These are phyloP conservation scores for Heracleum sosnowskyi DNA, from an alignment of 129 eudicot species.

Conservation along the genomic window DNA sequence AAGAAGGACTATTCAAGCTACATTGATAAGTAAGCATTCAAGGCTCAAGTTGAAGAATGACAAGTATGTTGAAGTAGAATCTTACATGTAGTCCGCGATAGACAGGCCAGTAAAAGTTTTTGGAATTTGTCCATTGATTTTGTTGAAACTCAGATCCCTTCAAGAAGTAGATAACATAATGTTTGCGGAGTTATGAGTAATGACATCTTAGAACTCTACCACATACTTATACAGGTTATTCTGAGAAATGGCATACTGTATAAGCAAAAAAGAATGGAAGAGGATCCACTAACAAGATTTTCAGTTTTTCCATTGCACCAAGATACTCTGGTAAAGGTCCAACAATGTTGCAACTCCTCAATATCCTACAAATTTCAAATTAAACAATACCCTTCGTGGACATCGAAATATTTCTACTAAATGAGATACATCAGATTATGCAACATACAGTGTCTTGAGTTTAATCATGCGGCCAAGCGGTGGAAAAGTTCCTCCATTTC, in stretches of 20 bases:
- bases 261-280: neutral
- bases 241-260: neutral
- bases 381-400: neutral
- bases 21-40: neutral
- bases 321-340: conserved; percentile 56
- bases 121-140: conserved; percentile 35
- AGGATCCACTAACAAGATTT: conserved; percentile 53
- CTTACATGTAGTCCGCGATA: conserved; percentile 21
- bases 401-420: neutral
- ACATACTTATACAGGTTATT: neutral
- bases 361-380: conserved; percentile 39
- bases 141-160: conserved; percentile 51
- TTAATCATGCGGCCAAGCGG: conserved; percentile 23
- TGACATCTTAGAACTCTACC: neutral
- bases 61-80: neutral
- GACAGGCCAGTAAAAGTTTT: neutral
- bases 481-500: conserved; percentile 39
- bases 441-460: conserved; percentile 46
- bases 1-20: neutral
- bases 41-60: neutral
- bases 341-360: conserved; percentile 67
- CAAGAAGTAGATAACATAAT: conserved; percentile 9
- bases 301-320: conserved; percentile 26
- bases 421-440: neutral
- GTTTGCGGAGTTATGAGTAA: neutral